Percentiles rank a stretch among this genome's conserved stretches.
Conservation (phyloP, 2,329 filamentous ascomycete species). For the Neopestalotiopsis sp. region DNA sequence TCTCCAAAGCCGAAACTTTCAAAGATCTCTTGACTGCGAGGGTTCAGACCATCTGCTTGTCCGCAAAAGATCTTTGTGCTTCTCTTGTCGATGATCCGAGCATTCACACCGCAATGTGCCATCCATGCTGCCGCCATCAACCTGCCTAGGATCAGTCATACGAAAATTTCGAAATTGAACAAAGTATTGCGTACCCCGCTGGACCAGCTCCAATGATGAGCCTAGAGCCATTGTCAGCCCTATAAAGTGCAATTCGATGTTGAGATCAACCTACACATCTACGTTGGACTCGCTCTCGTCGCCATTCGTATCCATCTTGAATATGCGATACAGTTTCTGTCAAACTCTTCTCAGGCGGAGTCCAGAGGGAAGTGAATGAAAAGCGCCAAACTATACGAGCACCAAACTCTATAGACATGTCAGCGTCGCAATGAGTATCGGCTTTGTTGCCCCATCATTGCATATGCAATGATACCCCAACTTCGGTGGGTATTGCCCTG, state of each 20-base stretch:
- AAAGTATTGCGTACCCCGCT: slow-evolving; percentile 30
- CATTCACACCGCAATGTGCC: slow-evolving; percentile 45
- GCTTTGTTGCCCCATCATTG: slow-evolving; percentile 20
- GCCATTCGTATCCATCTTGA: not conserved
- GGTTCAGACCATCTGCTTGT: slow-evolving; percentile 59
- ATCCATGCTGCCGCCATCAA: slow-evolving; percentile 52
- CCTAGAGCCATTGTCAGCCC: slow-evolving; percentile 19
- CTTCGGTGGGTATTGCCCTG: not conserved
- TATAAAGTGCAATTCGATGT: not conserved
- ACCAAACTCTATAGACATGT: not conserved
- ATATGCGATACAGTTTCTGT: not conserved
- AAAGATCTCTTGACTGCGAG: slow-evolving; percentile 73
- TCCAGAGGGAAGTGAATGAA: not conserved
- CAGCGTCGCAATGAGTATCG: not conserved
- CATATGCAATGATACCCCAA: not conserved
- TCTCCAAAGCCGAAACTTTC: slow-evolving; percentile 73
- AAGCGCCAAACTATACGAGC: not conserved
- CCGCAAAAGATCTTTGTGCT: slow-evolving; percentile 45
- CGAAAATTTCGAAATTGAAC: not conserved
- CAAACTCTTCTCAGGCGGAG: not conserved
- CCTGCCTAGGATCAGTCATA: slow-evolving; percentile 24
- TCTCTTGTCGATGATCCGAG: slow-evolving; percentile 52
- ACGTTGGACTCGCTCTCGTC: slow-evolving; percentile 23
- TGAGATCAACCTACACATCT: slow-evolving; percentile 27
- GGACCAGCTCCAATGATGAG: slow-evolving; percentile 38